A percentile compares a stretch with the other conserved stretches of the same genome.
These are phyloP conservation scores for Pterulicium gracile DNA, from an alignment of 1,284 basidiomycete genomes.

Conservation along the genomic window DNA sequence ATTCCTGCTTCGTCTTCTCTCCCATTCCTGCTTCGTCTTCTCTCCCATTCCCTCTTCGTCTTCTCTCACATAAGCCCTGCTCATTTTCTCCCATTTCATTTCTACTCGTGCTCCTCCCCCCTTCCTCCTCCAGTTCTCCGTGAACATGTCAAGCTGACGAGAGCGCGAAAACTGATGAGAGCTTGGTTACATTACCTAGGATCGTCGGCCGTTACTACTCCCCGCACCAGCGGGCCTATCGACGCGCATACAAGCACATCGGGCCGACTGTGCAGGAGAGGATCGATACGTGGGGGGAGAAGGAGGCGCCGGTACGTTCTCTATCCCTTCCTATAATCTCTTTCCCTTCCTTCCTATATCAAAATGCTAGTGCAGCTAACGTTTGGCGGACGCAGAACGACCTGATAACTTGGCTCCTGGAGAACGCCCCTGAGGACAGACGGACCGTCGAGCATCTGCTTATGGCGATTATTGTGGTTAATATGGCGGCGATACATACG, in stretches of 20 bases:
- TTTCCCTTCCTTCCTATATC: background rate
- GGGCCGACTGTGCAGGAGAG: constrained; percentile 15
- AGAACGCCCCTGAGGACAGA: constrained; percentile 11
- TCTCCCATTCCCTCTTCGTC: too few species aligned
- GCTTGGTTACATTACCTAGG: too few species aligned
- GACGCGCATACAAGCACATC: constrained; percentile 11
- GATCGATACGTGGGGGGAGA: constrained; percentile 11
- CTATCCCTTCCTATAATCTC: background rate
- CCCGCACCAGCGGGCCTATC: constrained; percentile 6
- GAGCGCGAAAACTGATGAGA: too few species aligned
- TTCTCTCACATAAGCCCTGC: too few species aligned
- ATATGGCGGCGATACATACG: constrained; percentile 1
- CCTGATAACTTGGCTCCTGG: constrained; percentile 14
- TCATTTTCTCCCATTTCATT: too few species aligned
- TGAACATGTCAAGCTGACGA: too few species aligned
- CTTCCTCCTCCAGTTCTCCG: too few species aligned
- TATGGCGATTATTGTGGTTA: background rate
- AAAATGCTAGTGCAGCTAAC: too few species aligned
- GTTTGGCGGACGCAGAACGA: constrained; percentile 14
- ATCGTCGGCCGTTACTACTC: constrained; percentile 11
- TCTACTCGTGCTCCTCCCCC: too few species aligned
- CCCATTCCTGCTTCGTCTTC: too few species aligned
- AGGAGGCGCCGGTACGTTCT: constrained; percentile 16
- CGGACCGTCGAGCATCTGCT: background rate
- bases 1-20: too few species aligned